Evolutionary conservation across 73 alveolate species (phyloP).

Genomic region (Uronychia setigera): DNA sequence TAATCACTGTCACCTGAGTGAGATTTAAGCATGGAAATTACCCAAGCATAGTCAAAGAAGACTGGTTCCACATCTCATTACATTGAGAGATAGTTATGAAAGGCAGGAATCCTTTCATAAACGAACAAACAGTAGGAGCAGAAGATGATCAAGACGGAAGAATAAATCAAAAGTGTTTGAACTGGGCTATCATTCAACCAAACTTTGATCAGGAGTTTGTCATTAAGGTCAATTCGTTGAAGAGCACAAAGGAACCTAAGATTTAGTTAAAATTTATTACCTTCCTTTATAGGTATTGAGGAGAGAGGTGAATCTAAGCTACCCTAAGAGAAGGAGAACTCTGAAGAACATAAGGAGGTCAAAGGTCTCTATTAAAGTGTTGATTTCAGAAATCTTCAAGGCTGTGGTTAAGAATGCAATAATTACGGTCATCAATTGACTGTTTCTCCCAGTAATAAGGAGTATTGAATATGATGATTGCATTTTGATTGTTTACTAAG

Average conservation of each 20-base stretch:
- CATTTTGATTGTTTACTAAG: background rate
- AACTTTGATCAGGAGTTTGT: background rate
- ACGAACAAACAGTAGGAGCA: background rate
- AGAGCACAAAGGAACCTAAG: slow-evolving; percentile 1
- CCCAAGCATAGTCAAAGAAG: background rate
- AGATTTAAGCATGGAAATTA: background rate
- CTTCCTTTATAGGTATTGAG: background rate
- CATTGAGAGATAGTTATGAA: background rate
- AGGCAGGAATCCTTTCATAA: background rate
- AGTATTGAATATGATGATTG: background rate
- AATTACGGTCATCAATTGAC: background rate
- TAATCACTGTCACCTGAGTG: background rate
- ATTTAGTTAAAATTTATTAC: background rate
- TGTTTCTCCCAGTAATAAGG: background rate
- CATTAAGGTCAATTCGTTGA: background rate
- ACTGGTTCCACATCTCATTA: background rate
- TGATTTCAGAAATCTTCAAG: background rate
- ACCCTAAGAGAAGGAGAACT: background rate
- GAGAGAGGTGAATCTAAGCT: background rate
- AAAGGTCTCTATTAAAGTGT: background rate
- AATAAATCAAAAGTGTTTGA: background rate
- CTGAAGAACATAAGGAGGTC: background rate
- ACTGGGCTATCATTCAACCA: background rate
- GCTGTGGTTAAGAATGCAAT: background rate
- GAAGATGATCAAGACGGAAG: background rate